Percentiles rank a stretch among this genome's conserved stretches.
Evolutionary conservation across 2,329 filamentous ascomycete species (phyloP).

Genomic region (Periconia sp.): DNA sequence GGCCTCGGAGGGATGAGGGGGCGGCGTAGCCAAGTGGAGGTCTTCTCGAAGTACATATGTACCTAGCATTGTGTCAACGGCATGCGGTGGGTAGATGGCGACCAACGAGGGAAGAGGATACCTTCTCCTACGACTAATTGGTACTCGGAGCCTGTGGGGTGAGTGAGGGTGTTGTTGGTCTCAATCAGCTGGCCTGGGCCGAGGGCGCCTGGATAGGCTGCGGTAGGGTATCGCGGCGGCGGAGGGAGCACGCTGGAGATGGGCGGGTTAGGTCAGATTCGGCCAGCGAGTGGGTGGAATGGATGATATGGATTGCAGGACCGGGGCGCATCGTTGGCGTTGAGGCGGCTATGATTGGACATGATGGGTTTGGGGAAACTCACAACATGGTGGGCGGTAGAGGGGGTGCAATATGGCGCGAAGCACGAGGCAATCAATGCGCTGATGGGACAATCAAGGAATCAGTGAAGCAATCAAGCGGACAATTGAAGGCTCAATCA

Average conservation of each 20-base stretch:
- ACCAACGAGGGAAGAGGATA: constrained; percentile 37
- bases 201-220: constrained; percentile 71
- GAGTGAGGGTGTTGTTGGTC: constrained; percentile 85
- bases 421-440: constrained; percentile 19
- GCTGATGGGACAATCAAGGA: background rate
- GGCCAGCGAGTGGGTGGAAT: constrained; percentile 3
- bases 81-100: constrained; percentile 1
- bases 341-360: constrained; percentile 27
- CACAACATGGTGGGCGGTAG: constrained; percentile 35
- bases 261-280: constrained; percentile 19
- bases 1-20: constrained; percentile 91
- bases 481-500: background rate
- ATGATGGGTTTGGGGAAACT: constrained; percentile 18
- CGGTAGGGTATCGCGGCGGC: constrained; percentile 80
- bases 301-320: background rate
- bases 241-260: constrained; percentile 68
- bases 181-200: constrained; percentile 79
- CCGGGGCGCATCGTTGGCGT: constrained; percentile 3
- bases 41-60: constrained; percentile 91
- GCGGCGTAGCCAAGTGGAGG: constrained; percentile 87
- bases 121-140: constrained; percentile 94
- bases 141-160: constrained; percentile 79
- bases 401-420: constrained; percentile 26
- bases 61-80: constrained; percentile 55
- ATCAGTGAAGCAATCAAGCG: background rate